Evolutionary conservation across 225 moss, liverwort and hornwort genomes (phyloP), one percentile per base, ranked within the genome.

Genomic region (Marchantia polymorpha): DNA sequence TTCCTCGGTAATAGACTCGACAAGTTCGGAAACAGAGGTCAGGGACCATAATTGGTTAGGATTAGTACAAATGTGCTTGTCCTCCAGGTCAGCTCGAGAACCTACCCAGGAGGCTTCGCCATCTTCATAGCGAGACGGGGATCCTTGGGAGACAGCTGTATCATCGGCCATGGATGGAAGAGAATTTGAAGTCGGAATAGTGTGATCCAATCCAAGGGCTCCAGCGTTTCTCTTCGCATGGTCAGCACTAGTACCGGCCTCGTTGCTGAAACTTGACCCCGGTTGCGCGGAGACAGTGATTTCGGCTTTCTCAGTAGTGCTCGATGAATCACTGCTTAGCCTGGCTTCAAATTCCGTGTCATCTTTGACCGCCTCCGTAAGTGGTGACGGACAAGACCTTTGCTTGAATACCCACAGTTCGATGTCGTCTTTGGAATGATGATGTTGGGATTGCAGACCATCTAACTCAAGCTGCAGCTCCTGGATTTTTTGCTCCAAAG

Each of bases 1-100:
- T 81, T 90, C 90, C 46, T 90, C 84, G 8, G 88, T 86, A 20
- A 90, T 86, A 7, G 88, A 77, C 64, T 90, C 88, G 50, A 90
- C 83, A 55, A 84, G 60, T 81, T 83, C 77, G 26, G 84, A 74
- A 52, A 86, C 63, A 19, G 47, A 73, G 49, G 66, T 77, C 26
- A 81, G 52, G 27, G 90, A 77, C 88, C 88, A 88, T 26, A 78
- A 23, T 12, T 81, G 69, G 47, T 79, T 79, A 39, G 65, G 78
- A 39, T 48, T 75, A 52, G 78, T 50, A 54, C 79, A 90, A 29
- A 90, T 77, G 25, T 82, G 83, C 80, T 88, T 86, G 53, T 88
- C 90, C 71, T 86, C 83, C 16, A 84, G 64, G 60, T 77, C 64
- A 7, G 67, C 79, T 53, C 64, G 76, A 60, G 82, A 71, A 77